Evolutionary conservation across 768 basidiomycete genomes (phyloP), one percentile per base, ranked within the genome.

Genomic region (Amanita pseudoporphyria): DNA sequence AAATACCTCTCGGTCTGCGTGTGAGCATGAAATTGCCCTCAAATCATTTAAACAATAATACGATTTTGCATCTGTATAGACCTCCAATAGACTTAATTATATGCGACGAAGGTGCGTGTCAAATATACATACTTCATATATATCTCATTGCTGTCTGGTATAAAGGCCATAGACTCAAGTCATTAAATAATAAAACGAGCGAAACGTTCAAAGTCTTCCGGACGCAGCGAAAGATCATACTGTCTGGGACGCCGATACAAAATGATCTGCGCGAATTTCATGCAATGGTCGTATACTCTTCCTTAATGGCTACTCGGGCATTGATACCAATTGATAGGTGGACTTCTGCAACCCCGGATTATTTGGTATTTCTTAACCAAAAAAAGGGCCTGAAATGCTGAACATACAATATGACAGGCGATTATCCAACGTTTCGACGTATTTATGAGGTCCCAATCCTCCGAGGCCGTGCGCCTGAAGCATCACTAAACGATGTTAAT

Each of bases 231-330:
- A 70, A 95, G 32, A 74, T 97, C 53, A 94, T 99, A 32, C 71
- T 99, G 3, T 93, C 93, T 0, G 96, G 96, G 28, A 99, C 96
- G 1, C 96, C 96, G 0, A 88, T 99, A 36, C 96, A 98, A 63
- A 99, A 99, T 64, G 91, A 97, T 62, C 67, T 99, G 24, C 72
- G 85, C 54, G 96, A 99, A 64, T 95, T 95, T 60, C 95, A 96
- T 65, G 79, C 92, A 3, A 98, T 98, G 95, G 93, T 92, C 55
- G 54, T 76, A 58, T 22, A 10, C 38, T 40, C 40, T 26, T 19
- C 21, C 46, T 26, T 33, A 45, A 30, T 30, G 35, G 7, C 6
- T 45, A 5, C 10, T 35, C 22, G 12, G 33, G 6, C n/a, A 30
- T 3, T 40, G 48, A 32, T 19, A 45, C 36, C 49, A 26, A 36